Evolutionary conservation across 352 stramenopile species (phyloP), one percentile per base, ranked within the genome.

Genomic region (Phytopythium cucurbitacearum): DNA sequence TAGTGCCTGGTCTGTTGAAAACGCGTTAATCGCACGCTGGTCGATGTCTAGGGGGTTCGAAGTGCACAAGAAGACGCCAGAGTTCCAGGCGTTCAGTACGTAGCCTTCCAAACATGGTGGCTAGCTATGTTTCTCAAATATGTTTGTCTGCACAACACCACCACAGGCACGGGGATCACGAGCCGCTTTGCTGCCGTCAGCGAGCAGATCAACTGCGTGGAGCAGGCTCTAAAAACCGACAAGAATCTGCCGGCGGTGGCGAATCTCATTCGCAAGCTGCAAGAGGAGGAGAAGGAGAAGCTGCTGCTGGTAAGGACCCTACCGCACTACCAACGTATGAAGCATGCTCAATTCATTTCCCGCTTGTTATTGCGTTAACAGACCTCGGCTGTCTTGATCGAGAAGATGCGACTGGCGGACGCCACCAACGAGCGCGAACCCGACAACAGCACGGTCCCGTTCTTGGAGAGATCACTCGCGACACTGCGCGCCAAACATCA

Each of bases 281-380:
- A 94, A 44, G 2, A 69, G 32, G 64, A 91, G 53, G 85, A 94
- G 46, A 93, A 92, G 50, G 82, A 93, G 32, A 94, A 94, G 43
- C 64, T 94, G 35, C 60, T 94, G 28, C 47, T 93, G 46, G 80
- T 90, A 64, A 10, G 32, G 7, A 34, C 46, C 32, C 13, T 47
- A 12, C 12, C 34, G 33, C 33, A 16, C 13, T 42, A 10, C 37
- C 46, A 10, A 43, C 16, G 9, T 54, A 28, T 28, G 21, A 28
- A 28, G 21, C 21, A 28, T 28, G 21, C 21, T 28, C 15, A 21
- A 54, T 15, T 65, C 1, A 57, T 41, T 44, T 33, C 1, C 7
- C 13, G 16, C 28, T 39, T 21, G 28, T 58, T 10, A n/a, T 41
- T 38, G 2, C n/a, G 3, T 8, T 13, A n/a, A 16, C 42, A 90